Percentiles rank a stretch among this genome's conserved stretches.
phyloP scores from a whole-genome alignment of 129 eudicot genomes.

The Centrapalus pauciflorus region DNA sequence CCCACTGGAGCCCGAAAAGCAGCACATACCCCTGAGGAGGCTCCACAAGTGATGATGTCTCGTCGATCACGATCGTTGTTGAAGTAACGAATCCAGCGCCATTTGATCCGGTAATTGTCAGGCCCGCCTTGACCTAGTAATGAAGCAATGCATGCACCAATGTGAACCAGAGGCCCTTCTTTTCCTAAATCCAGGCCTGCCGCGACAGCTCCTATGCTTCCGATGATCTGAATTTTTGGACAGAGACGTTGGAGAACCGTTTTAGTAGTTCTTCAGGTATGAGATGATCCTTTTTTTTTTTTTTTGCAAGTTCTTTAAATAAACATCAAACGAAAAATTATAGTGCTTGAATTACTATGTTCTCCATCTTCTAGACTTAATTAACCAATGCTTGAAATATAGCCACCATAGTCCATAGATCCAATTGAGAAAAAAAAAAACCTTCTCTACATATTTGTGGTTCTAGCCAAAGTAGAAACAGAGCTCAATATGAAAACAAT shows the following conservation, averaged over 20 bases:
- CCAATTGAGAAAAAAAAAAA: not conserved
- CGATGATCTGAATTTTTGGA: conserved; percentile 58
- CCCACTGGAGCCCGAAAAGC: conserved; percentile 97
- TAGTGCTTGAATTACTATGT: not conserved
- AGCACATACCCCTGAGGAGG: conserved; percentile 94
- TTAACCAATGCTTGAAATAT: not conserved
- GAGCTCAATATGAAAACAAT: not conserved
- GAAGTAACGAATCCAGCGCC: conserved; percentile 94
- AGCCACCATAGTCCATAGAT: not conserved
- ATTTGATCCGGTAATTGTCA: conserved; percentile 68
- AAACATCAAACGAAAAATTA: not conserved
- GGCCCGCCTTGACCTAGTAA: conserved; percentile 96
- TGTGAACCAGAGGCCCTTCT: conserved; percentile 97
- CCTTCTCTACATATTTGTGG: not conserved
- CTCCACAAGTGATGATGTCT: conserved; percentile 89
- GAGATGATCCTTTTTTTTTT: not conserved
- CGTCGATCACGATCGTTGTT: conserved; percentile 93
- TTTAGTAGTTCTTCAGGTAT: conserved; percentile 2
- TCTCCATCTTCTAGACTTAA: not conserved
- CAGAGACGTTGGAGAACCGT: not conserved
- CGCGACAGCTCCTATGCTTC: conserved; percentile 95
- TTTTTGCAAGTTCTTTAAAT: not conserved
- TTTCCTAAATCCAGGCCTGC: conserved; percentile 92
- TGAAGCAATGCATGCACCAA: conserved; percentile 89
- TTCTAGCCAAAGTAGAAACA: not conserved